Conservation (phyloP, 1,284 basidiomycete species). For the Polyporus tsugae region DNA sequence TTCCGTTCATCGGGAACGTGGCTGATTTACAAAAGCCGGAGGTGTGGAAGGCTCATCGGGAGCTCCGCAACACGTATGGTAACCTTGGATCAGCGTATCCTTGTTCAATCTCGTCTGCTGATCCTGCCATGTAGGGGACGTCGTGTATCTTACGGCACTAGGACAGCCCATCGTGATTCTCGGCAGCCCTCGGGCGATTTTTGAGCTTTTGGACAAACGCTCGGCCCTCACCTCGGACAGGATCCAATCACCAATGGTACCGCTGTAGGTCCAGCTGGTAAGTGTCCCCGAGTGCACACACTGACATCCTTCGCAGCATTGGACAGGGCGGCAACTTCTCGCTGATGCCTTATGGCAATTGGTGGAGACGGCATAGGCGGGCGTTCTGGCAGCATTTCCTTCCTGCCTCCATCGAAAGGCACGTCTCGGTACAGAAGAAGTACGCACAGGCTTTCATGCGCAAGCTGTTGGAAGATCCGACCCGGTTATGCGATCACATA, state of each 20-base stretch:
- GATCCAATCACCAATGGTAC: constrained; percentile 9
- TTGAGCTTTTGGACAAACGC: constrained; percentile 33
- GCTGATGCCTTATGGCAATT: constrained; percentile 27
- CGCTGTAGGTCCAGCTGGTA: constrained; percentile 7
- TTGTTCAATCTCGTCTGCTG: neutral
- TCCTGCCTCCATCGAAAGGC: neutral
- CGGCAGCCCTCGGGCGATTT: constrained; percentile 21
- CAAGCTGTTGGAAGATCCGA: constrained; percentile 5
- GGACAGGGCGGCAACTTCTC: constrained; percentile 31
- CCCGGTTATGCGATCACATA: constrained; percentile 8
- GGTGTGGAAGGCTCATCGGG: constrained; percentile 12
- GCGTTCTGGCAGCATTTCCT: constrained; percentile 20
- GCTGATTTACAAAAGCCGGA: constrained; percentile 7
- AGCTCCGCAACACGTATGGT: constrained; percentile 12
- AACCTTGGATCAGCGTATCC: neutral
- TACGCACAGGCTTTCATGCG: constrained; percentile 5
- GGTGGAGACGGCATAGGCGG: constrained; percentile 32
- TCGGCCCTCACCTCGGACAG: constrained; percentile 28
- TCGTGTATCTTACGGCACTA: constrained; percentile 25
- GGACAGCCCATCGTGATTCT: constrained; percentile 28
- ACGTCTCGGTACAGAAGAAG: constrained; percentile 3
- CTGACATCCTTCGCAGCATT: constrained; percentile 18
- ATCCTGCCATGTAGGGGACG: constrained; percentile 17
- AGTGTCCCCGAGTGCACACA: neutral
- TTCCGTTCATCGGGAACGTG: constrained; percentile 15